These are phyloP conservation scores for Cyanidioschyzon merolae DNA, from an alignment of 23 red algal genomes.

Conservation along the genomic window DNA sequence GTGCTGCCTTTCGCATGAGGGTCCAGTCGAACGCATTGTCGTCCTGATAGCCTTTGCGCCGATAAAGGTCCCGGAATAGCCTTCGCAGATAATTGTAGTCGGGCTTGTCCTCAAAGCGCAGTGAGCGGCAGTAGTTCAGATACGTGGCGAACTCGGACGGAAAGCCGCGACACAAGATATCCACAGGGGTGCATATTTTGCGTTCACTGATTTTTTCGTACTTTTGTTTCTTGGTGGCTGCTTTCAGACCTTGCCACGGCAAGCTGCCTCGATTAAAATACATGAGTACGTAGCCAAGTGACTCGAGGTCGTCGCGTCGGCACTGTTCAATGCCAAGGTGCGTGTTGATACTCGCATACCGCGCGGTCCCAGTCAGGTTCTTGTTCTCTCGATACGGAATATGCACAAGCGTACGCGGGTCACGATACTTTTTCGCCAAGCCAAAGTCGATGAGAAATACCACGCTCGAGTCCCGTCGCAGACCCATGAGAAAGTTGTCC, in stretches of 20 bases:
- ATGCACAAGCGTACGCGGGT: conserved; percentile 90
- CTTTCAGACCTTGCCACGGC: conserved; percentile 93
- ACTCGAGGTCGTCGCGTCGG: conserved; percentile 92
- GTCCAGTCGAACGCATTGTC: conserved; percentile 97
- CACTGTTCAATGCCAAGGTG: conserved; percentile 98
- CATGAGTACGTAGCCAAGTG: conserved; percentile 98
- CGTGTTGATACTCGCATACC: conserved; percentile 98
- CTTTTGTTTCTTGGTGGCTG: conserved; percentile 98
- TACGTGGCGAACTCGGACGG: conserved; percentile 89
- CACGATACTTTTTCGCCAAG: conserved; percentile 94
- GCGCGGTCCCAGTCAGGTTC: conserved; percentile 96
- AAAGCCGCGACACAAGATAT: conserved; percentile 71
- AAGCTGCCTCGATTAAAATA: conserved; percentile 93
- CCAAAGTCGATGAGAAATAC: conserved; percentile 99
- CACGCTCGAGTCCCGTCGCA: conserved; percentile 66
- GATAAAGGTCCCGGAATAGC: conserved; percentile 75
- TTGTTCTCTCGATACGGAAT: conserved; percentile 99
- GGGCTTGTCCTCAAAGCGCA: conserved; percentile 86
- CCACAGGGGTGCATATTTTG: conserved; percentile 85
- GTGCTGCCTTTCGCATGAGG: conserved; percentile 30
- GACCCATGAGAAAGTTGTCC: conserved; percentile 99
- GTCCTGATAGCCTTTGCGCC: conserved; percentile 69
- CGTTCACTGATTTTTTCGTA: conserved; percentile 98
- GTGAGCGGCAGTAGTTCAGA: conserved; percentile 76
- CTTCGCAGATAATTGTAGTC: conserved; percentile 87